Percentiles rank a stretch among this genome's conserved stretches.
Conservation (phyloP, 495 filamentous ascomycete genomes). For the Neurospora sp. region DNA sequence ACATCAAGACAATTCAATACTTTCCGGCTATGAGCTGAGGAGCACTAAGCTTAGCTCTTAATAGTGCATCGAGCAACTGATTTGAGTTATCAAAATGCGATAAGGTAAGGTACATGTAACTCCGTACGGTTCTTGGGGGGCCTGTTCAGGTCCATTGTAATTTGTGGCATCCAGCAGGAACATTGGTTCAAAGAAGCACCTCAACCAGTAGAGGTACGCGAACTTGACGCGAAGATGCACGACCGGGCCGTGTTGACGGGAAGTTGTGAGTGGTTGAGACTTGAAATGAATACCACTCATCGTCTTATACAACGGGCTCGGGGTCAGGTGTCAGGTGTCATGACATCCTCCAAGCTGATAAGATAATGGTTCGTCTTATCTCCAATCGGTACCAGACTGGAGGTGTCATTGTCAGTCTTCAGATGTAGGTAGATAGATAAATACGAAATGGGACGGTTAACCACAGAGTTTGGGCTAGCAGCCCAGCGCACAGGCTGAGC, state of each 20-base stretch:
- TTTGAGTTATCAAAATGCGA: background rate
- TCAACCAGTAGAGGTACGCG: background rate
- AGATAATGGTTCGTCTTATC: background rate
- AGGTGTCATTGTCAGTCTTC: background rate
- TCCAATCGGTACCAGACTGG: background rate
- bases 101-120: background rate
- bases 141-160: background rate
- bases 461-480: background rate
- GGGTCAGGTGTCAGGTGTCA: background rate
- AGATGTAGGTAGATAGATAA: background rate
- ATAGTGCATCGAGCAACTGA: background rate
- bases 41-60: background rate
- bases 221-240: background rate
- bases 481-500: background rate
- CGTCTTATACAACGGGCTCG: background rate
- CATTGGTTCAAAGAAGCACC: background rate
- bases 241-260: background rate
- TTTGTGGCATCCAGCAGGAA: background rate
- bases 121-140: background rate
- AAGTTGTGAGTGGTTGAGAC: background rate
- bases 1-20: background rate
- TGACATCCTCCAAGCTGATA: background rate
- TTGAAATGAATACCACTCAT: background rate
- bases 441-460: background rate
- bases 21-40: background rate